Percentiles rank a stretch among this genome's conserved stretches.
These are phyloP conservation scores for Delphinella strobiligena DNA, from an alignment of 2,329 filamentous ascomycete genomes.

Conservation along the genomic window DNA sequence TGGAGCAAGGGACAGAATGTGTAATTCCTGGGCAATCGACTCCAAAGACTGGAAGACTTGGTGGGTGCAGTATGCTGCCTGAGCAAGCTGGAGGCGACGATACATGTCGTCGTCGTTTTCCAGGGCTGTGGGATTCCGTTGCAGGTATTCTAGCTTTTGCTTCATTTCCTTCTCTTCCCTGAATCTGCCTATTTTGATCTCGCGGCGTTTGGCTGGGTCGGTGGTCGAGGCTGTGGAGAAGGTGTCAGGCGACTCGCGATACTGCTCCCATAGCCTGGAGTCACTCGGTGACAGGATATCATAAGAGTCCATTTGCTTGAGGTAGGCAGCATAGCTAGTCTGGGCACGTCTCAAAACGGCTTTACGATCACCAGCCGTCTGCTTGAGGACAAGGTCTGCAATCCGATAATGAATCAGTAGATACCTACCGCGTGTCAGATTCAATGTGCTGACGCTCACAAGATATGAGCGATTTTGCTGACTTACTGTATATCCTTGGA, in stretches of 20 bases:
- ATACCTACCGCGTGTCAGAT: conserved; percentile 38
- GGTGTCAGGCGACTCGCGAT: conserved; percentile 55
- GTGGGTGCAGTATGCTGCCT: conserved; percentile 61
- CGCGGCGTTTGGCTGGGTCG: conserved; percentile 58
- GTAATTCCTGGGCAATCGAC: conserved; percentile 68
- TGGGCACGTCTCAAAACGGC: conserved; percentile 51
- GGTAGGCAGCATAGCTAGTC: conserved; percentile 63
- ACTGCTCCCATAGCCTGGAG: conserved; percentile 57
- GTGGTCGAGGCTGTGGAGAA: conserved; percentile 61
- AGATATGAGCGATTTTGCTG: too few species aligned
- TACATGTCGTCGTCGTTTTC: conserved; percentile 77
- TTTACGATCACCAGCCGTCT: conserved; percentile 52
- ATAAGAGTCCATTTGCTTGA: conserved; percentile 69
- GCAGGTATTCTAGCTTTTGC: conserved; percentile 62
- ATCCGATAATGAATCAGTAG: conserved; percentile 66
- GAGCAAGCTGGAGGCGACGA: conserved; percentile 65
- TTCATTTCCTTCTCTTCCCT: conserved; percentile 77
- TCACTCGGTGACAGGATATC: conserved; percentile 55
- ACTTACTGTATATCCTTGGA: conserved; percentile 80
- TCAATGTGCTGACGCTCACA: too few species aligned
- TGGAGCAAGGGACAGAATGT: conserved; percentile 68
- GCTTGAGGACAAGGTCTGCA: conserved; percentile 65
- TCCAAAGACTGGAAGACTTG: conserved; percentile 81
- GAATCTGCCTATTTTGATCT: conserved; percentile 77
- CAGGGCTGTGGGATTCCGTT: conserved; percentile 45